Base-by-base conservation (phyloP, 148 eudicot genomes). In the Limonium bicolor region DNA sequence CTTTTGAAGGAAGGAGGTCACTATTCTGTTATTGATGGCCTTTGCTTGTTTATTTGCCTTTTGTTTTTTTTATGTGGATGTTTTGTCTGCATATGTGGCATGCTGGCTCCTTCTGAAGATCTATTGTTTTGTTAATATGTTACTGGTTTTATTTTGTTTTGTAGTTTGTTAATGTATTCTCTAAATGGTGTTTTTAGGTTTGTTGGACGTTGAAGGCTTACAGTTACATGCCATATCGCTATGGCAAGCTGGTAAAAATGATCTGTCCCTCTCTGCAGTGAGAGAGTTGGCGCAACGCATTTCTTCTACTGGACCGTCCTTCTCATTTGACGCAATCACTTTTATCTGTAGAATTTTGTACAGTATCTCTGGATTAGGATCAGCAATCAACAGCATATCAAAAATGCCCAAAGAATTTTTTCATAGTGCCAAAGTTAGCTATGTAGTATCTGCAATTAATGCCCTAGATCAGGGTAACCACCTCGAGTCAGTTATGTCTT, bases 201-300 rank as follows among this genome's bases (percentile, higher is more conserved):
- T 65, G 35, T 83, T 88, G 50, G 83, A 80, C 55, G 48, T 59
- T 31, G 76, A 72, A 50, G 79, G 92, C 58, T 64, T 88, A 54
- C 94, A 83, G 58, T 54, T 88, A 54, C 84, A 80, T 66, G 92
- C 90, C 48, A 25, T 83, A 39, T 74, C 77, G 38, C 62, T 77
- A 62, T 77, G 86, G 87, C 53, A 67, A 59, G 71, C 77, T 52
- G 94, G 94, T 39, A 70, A 72, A 62, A 70, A 58, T 37, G 92
- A 80, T 38, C 19, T 67, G 56, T 78, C 88, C 48, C 58, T 88
- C 18, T 66, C 73, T 45, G 70, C 69, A 36, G 69, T 50, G 27
- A 74, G 68, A 51, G 73, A 64, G 46, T 67, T 88, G 30, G 76
- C 73, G 36, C 37, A 60, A 23, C 59, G 65, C 62, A 56, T 67